These are phyloP conservation scores for Fusarium vanettenii DNA, from an alignment of 2,329 filamentous ascomycete species.

Conservation along the genomic window DNA sequence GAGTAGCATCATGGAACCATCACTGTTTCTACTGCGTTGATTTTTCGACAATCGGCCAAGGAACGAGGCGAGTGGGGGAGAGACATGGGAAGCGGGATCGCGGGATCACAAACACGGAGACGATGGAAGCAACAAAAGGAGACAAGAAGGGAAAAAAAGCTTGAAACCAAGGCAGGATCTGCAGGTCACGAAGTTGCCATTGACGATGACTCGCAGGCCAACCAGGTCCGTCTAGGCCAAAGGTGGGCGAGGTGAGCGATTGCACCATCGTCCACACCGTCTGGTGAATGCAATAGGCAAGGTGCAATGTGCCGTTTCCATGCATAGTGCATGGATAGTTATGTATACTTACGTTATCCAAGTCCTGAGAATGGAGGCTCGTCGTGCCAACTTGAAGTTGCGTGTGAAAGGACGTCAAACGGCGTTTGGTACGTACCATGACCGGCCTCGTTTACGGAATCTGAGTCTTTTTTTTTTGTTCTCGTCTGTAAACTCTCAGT, in stretches of 20 bases:
- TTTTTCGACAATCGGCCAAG: constrained; percentile 3
- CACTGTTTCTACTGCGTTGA: constrained; percentile 8
- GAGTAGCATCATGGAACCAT: constrained; percentile 25
- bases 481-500: not conserved
- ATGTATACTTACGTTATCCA: constrained; percentile 38
- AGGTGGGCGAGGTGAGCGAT: constrained; percentile 38
- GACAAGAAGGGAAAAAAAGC: constrained; percentile 21
- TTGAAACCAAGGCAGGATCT: constrained; percentile 40
- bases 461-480: not conserved
- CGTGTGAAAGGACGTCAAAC: constrained; percentile 1
- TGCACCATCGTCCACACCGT: constrained; percentile 36
- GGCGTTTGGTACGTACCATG: not conserved
- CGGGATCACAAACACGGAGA: not conserved
- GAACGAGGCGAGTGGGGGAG: constrained; percentile 1
- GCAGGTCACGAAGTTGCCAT: constrained; percentile 40
- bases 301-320: constrained; percentile 27
- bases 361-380: constrained; percentile 24
- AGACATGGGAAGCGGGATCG: not conserved
- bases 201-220: constrained; percentile 43
- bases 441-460: not conserved
- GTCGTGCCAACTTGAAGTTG: constrained; percentile 20
- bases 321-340: constrained; percentile 29
- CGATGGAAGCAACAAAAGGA: not conserved
- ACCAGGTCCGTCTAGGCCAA: constrained; percentile 4
- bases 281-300: constrained; percentile 34